Base-by-base conservation (phyloP, 805 yeast species). In the Danielia reshetovae region DNA sequence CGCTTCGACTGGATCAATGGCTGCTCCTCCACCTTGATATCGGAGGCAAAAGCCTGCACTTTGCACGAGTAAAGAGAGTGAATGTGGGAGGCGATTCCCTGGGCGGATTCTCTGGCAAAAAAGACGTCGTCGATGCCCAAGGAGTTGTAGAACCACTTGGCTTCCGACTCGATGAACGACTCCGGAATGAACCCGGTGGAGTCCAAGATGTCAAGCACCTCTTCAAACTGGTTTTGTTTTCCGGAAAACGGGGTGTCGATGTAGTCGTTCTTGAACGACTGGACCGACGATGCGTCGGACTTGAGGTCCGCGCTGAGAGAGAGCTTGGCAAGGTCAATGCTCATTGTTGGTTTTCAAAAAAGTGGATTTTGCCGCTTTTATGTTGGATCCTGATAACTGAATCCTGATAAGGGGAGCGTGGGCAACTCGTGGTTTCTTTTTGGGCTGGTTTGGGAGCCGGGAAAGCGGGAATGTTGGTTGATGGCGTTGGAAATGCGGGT, bases 111-210 rank as follows among this genome's bases (percentile, higher is more conserved):
- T 43, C 83, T 77, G 27, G 93, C 93, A 57, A 90, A 89, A 61
- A 85, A 90, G 19, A 86, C 81, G 54, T 88, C 96, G 55, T 89
- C 96, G 40, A 90, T 87, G 18, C 96, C 96, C 46, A 90, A 71
- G 26, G 75, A 63, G 38, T 83, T 77, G 66, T 93, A 93, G 58
- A 90, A 89, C 94, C 96, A 88, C 30, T 71, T 75, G 6, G 90
- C 81, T 62, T 90, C 97, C 36, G 74, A 69, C 60, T 88, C 96
- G 46, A 90, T 85, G 49, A 87, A 70, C 37, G 75, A 63, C 49
- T 85, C 95, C 7, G 97, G 98, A 41, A 90, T 85, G 54, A 90
- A 85, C 0, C 96, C 97, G 22, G 81, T 77, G 35, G 74, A 70
- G 55, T 87, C 95, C 37, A 90, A 65, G 26, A 78, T 70, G 55